phyloP scores from a whole-genome alignment of 2,329 filamentous ascomycete genomes.

The Epichloe brachyelytri region DNA sequence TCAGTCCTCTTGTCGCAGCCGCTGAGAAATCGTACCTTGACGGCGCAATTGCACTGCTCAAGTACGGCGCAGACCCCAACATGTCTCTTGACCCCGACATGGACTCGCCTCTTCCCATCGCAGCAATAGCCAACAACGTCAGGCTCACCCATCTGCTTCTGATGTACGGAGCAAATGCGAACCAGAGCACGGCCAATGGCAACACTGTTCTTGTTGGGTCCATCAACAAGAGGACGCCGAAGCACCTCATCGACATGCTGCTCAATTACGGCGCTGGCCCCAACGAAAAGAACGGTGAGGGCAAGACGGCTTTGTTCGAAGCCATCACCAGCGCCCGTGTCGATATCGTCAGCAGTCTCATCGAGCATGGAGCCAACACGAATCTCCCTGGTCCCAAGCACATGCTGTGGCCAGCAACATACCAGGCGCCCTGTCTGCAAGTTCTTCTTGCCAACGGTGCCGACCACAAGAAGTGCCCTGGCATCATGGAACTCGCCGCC shows the following conservation, averaged over 20 bases:
- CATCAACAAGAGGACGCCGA: conserved; percentile 45
- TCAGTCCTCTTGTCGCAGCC: conserved; percentile 37
- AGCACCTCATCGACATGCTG: conserved; percentile 43
- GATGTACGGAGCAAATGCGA: conserved; percentile 46
- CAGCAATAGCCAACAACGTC: conserved; percentile 37
- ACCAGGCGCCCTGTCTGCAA: conserved; percentile 44
- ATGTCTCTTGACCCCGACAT: conserved; percentile 33
- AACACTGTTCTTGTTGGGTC: conserved; percentile 46
- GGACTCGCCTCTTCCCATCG: conserved; percentile 41
- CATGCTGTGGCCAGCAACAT: conserved; percentile 52
- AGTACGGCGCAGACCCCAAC: conserved; percentile 51
- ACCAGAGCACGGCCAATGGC: conserved; percentile 39
- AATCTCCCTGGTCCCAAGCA: conserved; percentile 59
- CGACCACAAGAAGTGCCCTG: conserved; percentile 45
- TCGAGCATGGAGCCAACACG: conserved; percentile 48
- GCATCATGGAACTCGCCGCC: conserved; percentile 50
- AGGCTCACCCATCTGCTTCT: conserved; percentile 47
- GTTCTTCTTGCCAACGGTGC: conserved; percentile 46
- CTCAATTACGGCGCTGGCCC: conserved; percentile 46
- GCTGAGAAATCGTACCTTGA: conserved; percentile 41
- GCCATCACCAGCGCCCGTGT: conserved; percentile 43
- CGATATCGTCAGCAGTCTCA: conserved; percentile 38
- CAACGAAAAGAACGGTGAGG: conserved; percentile 46
- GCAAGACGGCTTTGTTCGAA: conserved; percentile 50
- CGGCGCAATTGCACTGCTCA: conserved; percentile 45